A percentile compares a stretch with the other conserved stretches of the same genome.
Conservation (phyloP, 2,329 filamentous ascomycete genomes). For the Fusarium continuum region DNA sequence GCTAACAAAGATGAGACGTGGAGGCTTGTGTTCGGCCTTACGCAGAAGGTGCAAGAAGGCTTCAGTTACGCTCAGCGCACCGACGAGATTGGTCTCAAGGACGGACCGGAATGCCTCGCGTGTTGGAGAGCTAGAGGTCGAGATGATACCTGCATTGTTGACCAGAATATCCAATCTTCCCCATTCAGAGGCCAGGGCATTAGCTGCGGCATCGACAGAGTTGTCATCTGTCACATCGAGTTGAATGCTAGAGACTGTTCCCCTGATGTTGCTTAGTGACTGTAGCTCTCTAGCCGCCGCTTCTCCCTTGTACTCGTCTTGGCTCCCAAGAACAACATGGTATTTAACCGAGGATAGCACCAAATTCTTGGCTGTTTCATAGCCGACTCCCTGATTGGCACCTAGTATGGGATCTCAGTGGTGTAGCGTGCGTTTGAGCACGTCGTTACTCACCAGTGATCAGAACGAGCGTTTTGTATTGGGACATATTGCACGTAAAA, state of each 20-base stretch:
- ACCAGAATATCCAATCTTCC: slow-evolving; percentile 11
- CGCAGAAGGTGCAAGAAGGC: neutral
- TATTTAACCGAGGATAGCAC: slow-evolving; percentile 4
- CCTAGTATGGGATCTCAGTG: slow-evolving; percentile 2
- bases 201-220: slow-evolving; percentile 3
- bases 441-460: slow-evolving; percentile 12
- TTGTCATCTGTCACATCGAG: slow-evolving; percentile 5
- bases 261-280: slow-evolving; percentile 1
- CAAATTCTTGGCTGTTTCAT: slow-evolving; percentile 17
- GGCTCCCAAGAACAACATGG: slow-evolving; percentile 17
- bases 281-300: neutral
- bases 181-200: neutral
- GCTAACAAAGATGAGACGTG: slow-evolving; percentile 8
- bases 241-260: slow-evolving; percentile 8
- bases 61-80: neutral
- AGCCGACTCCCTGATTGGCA: slow-evolving; percentile 24
- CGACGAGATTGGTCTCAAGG: slow-evolving; percentile 13
- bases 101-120: slow-evolving; percentile 1
- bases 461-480: slow-evolving; percentile 10
- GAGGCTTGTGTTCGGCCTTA: slow-evolving; percentile 2
- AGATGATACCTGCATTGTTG: slow-evolving; percentile 10
- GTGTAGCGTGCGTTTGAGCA: too few relatives aligned
- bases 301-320: slow-evolving; percentile 9
- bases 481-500: neutral
- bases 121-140: neutral